Conservation (phyloP, 805 yeast species). For the Metschnikowia baotianmanensis region DNA sequence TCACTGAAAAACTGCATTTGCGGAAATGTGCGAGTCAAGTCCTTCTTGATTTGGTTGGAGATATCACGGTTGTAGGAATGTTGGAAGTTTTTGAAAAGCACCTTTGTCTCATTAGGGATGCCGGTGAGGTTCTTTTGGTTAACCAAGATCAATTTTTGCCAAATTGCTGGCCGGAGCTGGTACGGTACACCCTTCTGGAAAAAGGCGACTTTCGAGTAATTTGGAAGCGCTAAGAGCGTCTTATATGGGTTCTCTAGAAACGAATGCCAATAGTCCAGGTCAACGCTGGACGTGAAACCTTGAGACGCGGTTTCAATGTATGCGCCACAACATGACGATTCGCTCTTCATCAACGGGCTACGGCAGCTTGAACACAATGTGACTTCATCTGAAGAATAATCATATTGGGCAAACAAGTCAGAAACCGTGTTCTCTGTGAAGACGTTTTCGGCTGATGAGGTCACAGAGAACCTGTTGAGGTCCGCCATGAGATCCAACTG, state of each 20-base stretch:
- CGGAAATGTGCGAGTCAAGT: conserved; percentile 61
- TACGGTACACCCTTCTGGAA: conserved; percentile 46
- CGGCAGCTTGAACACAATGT: conserved; percentile 15
- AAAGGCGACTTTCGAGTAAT: conserved; percentile 44
- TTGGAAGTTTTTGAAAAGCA: conserved; percentile 39
- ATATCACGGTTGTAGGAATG: conserved; percentile 41
- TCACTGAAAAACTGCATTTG: conserved; percentile 46
- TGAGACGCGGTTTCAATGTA: conserved; percentile 5
- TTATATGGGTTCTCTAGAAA: conserved; percentile 44
- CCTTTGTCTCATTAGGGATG: conserved; percentile 34
- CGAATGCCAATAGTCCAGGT: conserved; percentile 43
- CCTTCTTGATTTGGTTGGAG: conserved; percentile 50
- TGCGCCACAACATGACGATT: conserved; percentile 10
- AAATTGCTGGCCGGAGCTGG: conserved; percentile 41
- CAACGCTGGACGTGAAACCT: conserved; percentile 20
- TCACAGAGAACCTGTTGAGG: conserved; percentile 16
- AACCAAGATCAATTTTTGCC: conserved; percentile 41
- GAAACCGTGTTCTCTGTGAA: conserved; percentile 3
- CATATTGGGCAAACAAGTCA: conserved; percentile 12
- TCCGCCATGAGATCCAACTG: conserved; percentile 20
- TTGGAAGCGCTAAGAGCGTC: conserved; percentile 46
- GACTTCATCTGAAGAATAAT: conserved; percentile 13
- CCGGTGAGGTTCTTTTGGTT: conserved; percentile 24
- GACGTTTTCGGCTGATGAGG: conserved; percentile 2
- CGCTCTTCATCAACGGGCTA: conserved; percentile 3